Base-by-base conservation (phyloP, 1,284 basidiomycete genomes). In the Calocybe gambosa region DNA sequence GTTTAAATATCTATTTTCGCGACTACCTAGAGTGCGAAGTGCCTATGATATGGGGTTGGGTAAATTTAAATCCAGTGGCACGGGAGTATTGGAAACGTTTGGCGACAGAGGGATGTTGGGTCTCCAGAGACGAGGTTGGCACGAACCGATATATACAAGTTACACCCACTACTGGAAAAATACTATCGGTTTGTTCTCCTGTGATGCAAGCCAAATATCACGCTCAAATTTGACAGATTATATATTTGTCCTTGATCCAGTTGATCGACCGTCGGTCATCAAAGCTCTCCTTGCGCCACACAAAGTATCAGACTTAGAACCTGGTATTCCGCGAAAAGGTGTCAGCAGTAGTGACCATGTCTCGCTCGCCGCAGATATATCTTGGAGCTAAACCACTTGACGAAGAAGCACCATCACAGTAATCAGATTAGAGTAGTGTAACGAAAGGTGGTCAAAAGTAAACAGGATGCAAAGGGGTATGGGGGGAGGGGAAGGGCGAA, bases 271-370 rank as follows among this genome's bases (percentile, higher is more conserved):
- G n/a, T 70, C 74, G 2, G 59, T 62, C 18, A 72, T 94, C 3
- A 67, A 70, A 2, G 75, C 80, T 16, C 66, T 93, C 10, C 75
- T 92, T 15, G 65, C 76, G 28, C 84, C 89, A 7, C 85, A 84
- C 50, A 60, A 58, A 15, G 75, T 75, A n/a, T 68, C 77, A 43
- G 75, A 82, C 42, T 72, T 96, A 7, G 74, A 73, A 5, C 74
- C 75, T 7, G 93, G 93, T 6, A 66, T 97, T 36, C 93, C 93
- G n/a, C 74, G 80, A 56, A 79, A 78, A 53, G 81, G 79, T 13
- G 73, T 93, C 20, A 88, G 85, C 54, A 89, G 88, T 8, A 92
- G 89, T 57, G 93, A 97, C 64, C 93, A 97, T 61, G 72, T 93
- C 49, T 85, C 86, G 1, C 73, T 96, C 8, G 81, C 78, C 35